Percentiles rank a stretch among this genome's conserved stretches.
Conservation (phyloP, 2,329 filamentous ascomycete species). For the Penicillium sp. region DNA sequence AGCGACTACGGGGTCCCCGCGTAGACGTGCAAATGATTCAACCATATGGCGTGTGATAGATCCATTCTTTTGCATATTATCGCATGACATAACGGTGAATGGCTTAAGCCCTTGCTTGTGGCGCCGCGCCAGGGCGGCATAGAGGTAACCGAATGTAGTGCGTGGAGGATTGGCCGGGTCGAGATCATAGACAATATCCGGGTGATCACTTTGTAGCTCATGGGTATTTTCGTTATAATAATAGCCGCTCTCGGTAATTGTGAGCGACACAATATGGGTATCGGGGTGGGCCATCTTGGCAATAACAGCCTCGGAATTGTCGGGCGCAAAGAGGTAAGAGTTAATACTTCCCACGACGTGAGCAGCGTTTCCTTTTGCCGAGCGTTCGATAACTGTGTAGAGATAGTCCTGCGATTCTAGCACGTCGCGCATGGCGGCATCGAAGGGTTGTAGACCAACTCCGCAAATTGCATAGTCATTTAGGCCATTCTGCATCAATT, state of each 20-base stretch:
- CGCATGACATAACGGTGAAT: constrained; percentile 57
- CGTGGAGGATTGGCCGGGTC: constrained; percentile 43
- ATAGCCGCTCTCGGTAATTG: constrained; percentile 59
- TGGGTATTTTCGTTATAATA: constrained; percentile 61
- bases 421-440: constrained; percentile 54
- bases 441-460: constrained; percentile 53
- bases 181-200: constrained; percentile 53
- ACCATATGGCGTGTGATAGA: constrained; percentile 56
- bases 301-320: constrained; percentile 53
- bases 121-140: constrained; percentile 51
- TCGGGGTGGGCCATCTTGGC: constrained; percentile 57
- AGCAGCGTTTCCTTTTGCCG: constrained; percentile 51
- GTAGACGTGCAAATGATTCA: constrained; percentile 50
- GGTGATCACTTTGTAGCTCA: constrained; percentile 50
- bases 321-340: constrained; percentile 54
- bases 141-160: constrained; percentile 57
- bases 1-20: constrained; percentile 47
- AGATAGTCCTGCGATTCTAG: constrained; percentile 51
- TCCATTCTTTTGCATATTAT: constrained; percentile 61
- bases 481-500: constrained; percentile 48
- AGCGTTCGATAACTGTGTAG: constrained; percentile 58
- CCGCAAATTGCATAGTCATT: constrained; percentile 54
- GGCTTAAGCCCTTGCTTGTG: constrained; percentile 50
- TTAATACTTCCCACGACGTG: constrained; percentile 55
- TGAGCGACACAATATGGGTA: constrained; percentile 56